Percentiles rank a stretch among this genome's conserved stretches.
phyloP scores from a whole-genome alignment of 179 eudicot genomes.

The Camellia oleifera region DNA sequence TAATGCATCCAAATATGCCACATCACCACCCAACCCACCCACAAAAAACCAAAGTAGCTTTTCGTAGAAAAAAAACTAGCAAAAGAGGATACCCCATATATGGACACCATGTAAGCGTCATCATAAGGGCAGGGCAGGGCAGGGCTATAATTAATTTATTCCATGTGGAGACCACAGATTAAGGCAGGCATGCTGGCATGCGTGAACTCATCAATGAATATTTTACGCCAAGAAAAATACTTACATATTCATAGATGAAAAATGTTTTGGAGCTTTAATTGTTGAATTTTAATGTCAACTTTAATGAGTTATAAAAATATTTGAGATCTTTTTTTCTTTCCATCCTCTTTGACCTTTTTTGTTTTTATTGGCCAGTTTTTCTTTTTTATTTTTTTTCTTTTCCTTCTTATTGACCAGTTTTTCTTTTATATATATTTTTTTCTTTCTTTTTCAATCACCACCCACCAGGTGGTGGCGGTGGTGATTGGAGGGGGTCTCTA shows the following conservation, averaged over 20 bases:
- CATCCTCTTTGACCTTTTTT: too few relatives aligned
- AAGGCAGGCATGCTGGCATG: constrained; percentile 5
- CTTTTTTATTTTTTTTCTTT: too few relatives aligned
- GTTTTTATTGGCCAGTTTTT: too few relatives aligned
- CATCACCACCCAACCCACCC: constrained; percentile 9
- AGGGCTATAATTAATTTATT: background rate
- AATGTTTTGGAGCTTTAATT: background rate
- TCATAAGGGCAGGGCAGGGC: too few relatives aligned
- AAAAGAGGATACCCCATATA: background rate
- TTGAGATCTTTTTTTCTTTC: too few relatives aligned
- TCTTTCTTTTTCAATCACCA: too few relatives aligned
- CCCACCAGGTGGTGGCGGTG: too few relatives aligned
- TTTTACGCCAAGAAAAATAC: background rate
- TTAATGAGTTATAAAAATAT: background rate
- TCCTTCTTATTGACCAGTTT: too few relatives aligned
- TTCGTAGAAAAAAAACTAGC: background rate
- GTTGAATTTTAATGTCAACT: background rate
- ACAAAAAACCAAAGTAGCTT: background rate
- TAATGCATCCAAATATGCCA: background rate
- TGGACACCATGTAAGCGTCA: too few relatives aligned
- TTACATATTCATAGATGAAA: background rate
- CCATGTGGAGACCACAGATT: background rate
- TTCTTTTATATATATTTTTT: too few relatives aligned
- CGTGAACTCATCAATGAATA: constrained; percentile 3
- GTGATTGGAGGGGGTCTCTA: too few relatives aligned